Percentiles rank a stretch among this genome's conserved stretches.
phyloP scores from a whole-genome alignment of 176 grass and related monocot species.

The Melocanna baccifera region DNA sequence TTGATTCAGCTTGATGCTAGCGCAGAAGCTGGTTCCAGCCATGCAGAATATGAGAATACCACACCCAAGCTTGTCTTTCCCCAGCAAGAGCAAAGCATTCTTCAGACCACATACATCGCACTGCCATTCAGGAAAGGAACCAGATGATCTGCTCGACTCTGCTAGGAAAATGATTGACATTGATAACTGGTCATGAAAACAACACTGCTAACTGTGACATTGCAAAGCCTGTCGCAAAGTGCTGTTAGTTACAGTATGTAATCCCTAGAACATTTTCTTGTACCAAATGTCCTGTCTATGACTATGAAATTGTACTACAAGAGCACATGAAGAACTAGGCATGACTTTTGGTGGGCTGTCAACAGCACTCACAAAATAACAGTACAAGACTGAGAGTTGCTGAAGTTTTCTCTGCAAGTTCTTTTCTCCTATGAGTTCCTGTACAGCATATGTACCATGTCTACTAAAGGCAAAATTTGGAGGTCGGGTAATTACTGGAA shows the following conservation, averaged over 20 bases:
- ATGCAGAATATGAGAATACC: neutral
- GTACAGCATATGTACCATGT: slow-evolving; percentile 20
- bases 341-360: neutral
- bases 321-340: neutral
- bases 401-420: neutral
- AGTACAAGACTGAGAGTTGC: slow-evolving; percentile 3
- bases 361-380: neutral
- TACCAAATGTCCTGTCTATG: neutral
- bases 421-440: neutral
- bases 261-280: neutral
- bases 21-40: neutral
- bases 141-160: neutral
- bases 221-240: neutral
- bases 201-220: neutral
- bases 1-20: neutral
- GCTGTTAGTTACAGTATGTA: neutral
- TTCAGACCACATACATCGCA: neutral
- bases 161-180: neutral
- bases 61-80: neutral
- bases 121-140: neutral
- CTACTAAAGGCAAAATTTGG: slow-evolving; percentile 1
- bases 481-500: slow-evolving; percentile 23
- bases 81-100: neutral
- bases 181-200: neutral
- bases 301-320: neutral